Percentiles rank a stretch among this genome's conserved stretches.
Evolutionary conservation across 1,139 yeast genomes (phyloP).

Genomic region (Hanseniaspora uvarum): DNA sequence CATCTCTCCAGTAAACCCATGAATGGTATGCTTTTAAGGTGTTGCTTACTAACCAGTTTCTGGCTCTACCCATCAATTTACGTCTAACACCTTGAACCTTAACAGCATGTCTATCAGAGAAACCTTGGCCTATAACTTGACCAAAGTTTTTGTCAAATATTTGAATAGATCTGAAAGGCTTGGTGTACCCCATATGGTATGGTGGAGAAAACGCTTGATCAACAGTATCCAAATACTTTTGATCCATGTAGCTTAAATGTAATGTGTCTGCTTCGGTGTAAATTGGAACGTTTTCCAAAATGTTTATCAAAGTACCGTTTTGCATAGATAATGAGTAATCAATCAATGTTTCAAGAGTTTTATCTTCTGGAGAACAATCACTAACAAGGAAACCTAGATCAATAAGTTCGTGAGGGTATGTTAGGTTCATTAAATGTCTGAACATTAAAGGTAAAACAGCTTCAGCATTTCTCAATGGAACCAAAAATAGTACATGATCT

Average conservation of each 20-base stretch:
- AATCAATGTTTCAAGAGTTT: conserved; percentile 57
- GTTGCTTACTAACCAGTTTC: conserved; percentile 73
- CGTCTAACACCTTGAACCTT: conserved; percentile 83
- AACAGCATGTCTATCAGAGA: conserved; percentile 79
- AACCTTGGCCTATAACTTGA: conserved; percentile 76
- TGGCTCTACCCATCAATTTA: conserved; percentile 79
- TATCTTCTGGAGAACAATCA: conserved; percentile 69
- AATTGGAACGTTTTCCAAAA: conserved; percentile 40
- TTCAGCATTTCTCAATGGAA: conserved; percentile 79
- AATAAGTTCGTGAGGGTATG: conserved; percentile 70
- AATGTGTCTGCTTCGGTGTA: conserved; percentile 36
- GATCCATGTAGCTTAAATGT: conserved; percentile 60
- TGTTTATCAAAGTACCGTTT: conserved; percentile 49
- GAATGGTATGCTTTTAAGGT: conserved; percentile 78
- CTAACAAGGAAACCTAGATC: conserved; percentile 80
- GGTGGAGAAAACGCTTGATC: conserved; percentile 52
- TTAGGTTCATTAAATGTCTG: conserved; percentile 71
- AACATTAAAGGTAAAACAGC: conserved; percentile 72
- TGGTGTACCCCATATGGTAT: conserved; percentile 50
- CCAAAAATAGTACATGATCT: conserved; percentile 58
- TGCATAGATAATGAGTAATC: conserved; percentile 59
- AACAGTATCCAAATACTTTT: conserved; percentile 49
- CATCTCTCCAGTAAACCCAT: conserved; percentile 94
- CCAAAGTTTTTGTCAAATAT: conserved; percentile 79
- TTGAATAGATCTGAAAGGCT: conserved; percentile 67